Conservation (phyloP, 352 stramenopile genomes). For the Peronospora belbahrii region DNA sequence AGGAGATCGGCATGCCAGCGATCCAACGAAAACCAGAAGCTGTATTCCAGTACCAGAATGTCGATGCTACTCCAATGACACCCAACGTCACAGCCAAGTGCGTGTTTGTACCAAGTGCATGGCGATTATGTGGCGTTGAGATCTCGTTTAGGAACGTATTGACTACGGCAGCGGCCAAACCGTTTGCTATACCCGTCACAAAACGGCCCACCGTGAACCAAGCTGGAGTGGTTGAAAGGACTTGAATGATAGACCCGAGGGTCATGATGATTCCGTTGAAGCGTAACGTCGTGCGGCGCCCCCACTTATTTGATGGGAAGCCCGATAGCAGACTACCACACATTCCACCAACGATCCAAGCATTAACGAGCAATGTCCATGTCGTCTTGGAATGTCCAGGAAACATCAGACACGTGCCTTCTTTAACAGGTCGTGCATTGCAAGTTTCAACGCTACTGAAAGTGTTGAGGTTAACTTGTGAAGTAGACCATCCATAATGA, state of each 20-base stretch:
- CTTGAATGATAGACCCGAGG: slow-evolving; percentile 35
- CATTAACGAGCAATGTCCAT: slow-evolving; percentile 35
- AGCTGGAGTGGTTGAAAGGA: slow-evolving; percentile 20
- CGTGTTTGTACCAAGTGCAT: slow-evolving; percentile 26
- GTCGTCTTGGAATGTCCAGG: slow-evolving; percentile 24
- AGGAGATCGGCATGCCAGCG: slow-evolving; percentile 43
- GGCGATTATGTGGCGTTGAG: slow-evolving; percentile 30
- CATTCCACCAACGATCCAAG: slow-evolving; percentile 21
- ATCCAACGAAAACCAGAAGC: slow-evolving; percentile 40
- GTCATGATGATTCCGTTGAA: slow-evolving; percentile 23
- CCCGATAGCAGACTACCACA: neutral
- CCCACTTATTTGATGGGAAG: slow-evolving; percentile 21
- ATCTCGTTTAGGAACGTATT: slow-evolving; percentile 38
- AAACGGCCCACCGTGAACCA: slow-evolving; percentile 25
- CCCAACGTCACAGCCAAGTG: slow-evolving; percentile 30
- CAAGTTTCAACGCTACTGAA: slow-evolving; percentile 25
- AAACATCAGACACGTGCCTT: slow-evolving; percentile 31
- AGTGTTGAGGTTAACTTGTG: slow-evolving; percentile 26
- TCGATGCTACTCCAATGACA: slow-evolving; percentile 29
- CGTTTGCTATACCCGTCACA: slow-evolving; percentile 45
- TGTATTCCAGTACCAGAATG: slow-evolving; percentile 40
- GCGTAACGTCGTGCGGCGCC: slow-evolving; percentile 5
- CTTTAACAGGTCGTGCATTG: slow-evolving; percentile 7
- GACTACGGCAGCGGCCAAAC: slow-evolving; percentile 25
- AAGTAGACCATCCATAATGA: slow-evolving; percentile 36